Base-by-base conservation (phyloP, 1,284 basidiomycete species). In the Ustilago crameri region DNA sequence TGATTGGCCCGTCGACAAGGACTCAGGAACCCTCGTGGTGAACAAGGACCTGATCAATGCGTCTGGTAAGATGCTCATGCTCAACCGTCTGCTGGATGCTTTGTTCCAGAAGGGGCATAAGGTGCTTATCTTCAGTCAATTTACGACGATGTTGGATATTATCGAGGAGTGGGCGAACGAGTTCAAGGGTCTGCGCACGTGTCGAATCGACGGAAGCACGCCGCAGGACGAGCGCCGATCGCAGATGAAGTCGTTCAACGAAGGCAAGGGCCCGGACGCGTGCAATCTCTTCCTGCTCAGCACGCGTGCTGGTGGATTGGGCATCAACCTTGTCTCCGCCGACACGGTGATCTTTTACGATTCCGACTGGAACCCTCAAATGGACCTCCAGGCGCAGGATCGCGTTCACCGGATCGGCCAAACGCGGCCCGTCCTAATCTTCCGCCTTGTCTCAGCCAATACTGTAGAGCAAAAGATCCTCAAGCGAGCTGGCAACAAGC, bases 351-450 rank as follows among this genome's bases (percentile, higher is more conserved):
- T 83, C 51, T 81, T 85, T 49, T 97, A 94, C 79, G 94, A 96
- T 79, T 91, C 93, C 78, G 94, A 96, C 82, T 95, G 94, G 93
- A 97, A 94, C 79, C 95, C 95, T 0, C 79, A 80, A 46, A 93
- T 95, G 90, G 95, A 98, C 74, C 86, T 93, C 5, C 95, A 98
- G 84, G 95, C 95, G 0, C 93, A 95, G 83, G 95, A 96, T 80
- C 89, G 95, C 32, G 95, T 93, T 0, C 95, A 98, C 84, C 90
- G 95, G 8, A 98, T 98, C 60, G 95, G 95, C 2, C 95, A 97
- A 84, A 95, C 90, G 18, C 90, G 87, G 27, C 78, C 81, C 14
- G 75, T 77, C 9, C 65, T 83, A n/a, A 76, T 96, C 56, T 96
- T 93, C 86, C 88, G 94, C 35, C 87, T 97, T 0, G 90, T 96